phyloP scores from a whole-genome alignment of 805 yeast species.

The Grigorovia humatica region DNA sequence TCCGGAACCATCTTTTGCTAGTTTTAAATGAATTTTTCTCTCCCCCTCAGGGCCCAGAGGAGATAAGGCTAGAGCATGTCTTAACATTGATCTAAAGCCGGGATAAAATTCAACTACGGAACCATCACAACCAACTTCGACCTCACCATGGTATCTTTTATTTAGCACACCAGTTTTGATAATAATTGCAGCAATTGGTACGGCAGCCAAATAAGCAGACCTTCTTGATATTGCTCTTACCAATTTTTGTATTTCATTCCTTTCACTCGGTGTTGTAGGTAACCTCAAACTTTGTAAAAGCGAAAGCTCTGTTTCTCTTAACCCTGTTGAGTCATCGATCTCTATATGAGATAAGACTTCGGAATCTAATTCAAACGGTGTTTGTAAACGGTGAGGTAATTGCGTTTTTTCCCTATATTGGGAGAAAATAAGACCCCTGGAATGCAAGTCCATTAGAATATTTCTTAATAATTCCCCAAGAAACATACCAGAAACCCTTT shows the following conservation, averaged over 20 bases:
- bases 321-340: conserved; percentile 67
- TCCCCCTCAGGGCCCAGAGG: conserved; percentile 67
- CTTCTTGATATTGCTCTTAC: conserved; percentile 79
- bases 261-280: conserved; percentile 61
- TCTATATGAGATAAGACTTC: conserved; percentile 78
- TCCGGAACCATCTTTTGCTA: conserved; percentile 93
- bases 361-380: conserved; percentile 70
- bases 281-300: conserved; percentile 56
- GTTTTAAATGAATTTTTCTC: conserved; percentile 60
- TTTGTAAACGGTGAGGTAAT: conserved; percentile 50
- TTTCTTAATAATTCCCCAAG: conserved; percentile 82
- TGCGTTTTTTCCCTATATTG: conserved; percentile 36
- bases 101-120: conserved; percentile 92
- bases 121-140: conserved; percentile 94
- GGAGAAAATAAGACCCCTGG: conserved; percentile 45
- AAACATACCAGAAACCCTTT: conserved; percentile 85
- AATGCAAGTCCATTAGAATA: conserved; percentile 55
- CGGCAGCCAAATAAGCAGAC: conserved; percentile 79
- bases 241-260: conserved; percentile 58
- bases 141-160: conserved; percentile 49
- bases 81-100: conserved; percentile 67
- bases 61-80: conserved; percentile 65
- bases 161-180: conserved; percentile 54
- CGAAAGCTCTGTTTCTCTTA: conserved; percentile 59
- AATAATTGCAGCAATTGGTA: conserved; percentile 79